Conservation (phyloP, 208 protist species). For the Wallacemonas rigidus region DNA sequence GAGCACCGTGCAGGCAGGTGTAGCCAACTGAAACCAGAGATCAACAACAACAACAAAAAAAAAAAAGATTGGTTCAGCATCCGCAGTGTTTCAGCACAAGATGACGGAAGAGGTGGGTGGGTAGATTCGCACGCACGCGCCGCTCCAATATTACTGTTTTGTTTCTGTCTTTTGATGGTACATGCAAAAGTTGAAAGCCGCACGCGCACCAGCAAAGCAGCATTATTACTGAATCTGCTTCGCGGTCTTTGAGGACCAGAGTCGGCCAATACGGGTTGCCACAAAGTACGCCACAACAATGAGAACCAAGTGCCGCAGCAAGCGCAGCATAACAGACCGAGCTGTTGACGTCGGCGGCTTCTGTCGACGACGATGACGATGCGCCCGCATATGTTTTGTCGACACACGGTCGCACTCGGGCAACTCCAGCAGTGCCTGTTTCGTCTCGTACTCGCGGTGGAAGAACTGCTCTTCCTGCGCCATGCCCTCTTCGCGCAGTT, state of each 20-base stretch:
- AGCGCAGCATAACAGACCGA: conserved; percentile 28
- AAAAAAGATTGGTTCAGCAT: too few species aligned
- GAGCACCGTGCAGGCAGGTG: too few species aligned
- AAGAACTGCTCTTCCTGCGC: conserved; percentile 51
- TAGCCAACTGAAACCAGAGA: too few species aligned
- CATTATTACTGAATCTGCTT: not conserved
- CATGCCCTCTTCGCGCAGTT: conserved; percentile 58
- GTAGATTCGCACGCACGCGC: not conserved
- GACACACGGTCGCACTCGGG: conserved; percentile 18
- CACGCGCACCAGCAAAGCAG: too few species aligned
- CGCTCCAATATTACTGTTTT: too few species aligned
- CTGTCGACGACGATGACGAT: conserved; percentile 35
- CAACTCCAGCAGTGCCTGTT: conserved; percentile 38
- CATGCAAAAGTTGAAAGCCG: not conserved
- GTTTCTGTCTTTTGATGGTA: not conserved
- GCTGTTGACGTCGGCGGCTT: conserved; percentile 24
- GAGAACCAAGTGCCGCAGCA: conserved; percentile 43
- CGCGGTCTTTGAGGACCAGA: not conserved
- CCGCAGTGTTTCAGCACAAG: too few species aligned
- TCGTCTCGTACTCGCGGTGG: conserved; percentile 35
- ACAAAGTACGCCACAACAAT: conserved; percentile 44
- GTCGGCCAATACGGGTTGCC: conserved; percentile 24
- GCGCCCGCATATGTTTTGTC: not conserved
- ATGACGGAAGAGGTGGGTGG: too few species aligned
- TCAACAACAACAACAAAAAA: too few species aligned